Evolutionary conservation across 116 monocot species (phyloP).

Genomic region (Phalaenopsis hybrid): DNA sequence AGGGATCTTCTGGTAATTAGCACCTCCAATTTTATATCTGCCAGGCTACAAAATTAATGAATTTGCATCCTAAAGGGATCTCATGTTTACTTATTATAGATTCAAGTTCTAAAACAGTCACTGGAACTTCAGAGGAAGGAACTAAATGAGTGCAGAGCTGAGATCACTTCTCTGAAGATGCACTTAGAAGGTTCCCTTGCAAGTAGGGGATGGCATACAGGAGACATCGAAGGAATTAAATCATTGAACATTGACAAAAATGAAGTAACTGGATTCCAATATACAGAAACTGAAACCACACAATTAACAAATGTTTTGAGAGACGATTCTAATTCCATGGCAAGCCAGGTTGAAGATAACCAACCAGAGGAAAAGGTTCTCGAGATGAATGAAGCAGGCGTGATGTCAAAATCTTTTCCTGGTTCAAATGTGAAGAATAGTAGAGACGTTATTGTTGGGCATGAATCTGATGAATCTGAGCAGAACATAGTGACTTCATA

Average conservation of each 20-base stretch:
- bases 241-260: conserved; percentile 20
- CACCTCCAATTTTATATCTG: neutral
- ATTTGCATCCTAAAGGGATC: neutral
- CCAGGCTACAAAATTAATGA: neutral
- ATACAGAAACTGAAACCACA: conserved; percentile 28
- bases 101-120: conserved; percentile 70
- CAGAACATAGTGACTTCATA: conserved; percentile 6
- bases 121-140: conserved; percentile 84
- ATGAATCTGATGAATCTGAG: conserved; percentile 10
- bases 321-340: conserved; percentile 14
- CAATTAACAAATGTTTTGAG: conserved; percentile 16
- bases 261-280: conserved; percentile 23
- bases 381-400: conserved; percentile 33
- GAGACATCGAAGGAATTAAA: conserved; percentile 31
- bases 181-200: conserved; percentile 75
- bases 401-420: conserved; percentile 16
- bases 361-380: conserved; percentile 32
- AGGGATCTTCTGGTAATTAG: conserved; percentile 61
- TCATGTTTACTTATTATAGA: conserved; percentile 28
- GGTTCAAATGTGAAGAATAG: conserved; percentile 17
- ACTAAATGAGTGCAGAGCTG: conserved; percentile 86
- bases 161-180: conserved; percentile 97
- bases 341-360: conserved; percentile 24
- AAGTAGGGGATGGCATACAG: conserved; percentile 29
- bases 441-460: conserved; percentile 3